Base-by-base conservation (phyloP, 441 rosid genomes). In the Isatis lusitanica region DNA sequence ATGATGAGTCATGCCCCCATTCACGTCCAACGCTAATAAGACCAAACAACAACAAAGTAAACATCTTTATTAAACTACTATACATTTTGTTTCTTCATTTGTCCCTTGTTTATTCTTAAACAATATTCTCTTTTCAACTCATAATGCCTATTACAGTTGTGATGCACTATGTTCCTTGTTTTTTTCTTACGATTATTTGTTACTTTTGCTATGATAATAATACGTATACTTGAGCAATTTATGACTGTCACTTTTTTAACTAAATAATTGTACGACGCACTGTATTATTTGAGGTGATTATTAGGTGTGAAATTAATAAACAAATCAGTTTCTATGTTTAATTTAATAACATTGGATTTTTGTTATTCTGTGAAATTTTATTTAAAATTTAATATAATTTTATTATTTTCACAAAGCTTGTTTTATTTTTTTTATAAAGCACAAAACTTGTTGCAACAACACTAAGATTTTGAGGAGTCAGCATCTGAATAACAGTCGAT, bases 1-100 rank as follows among this genome's bases (percentile, higher is more conserved):
- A 81, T 76, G 85, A 79, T 79, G 85, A 85, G 67, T 63, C 85
- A 80, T 63, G 78, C 80, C 3, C 61, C 79, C 55, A 75, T 79
- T 71, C 83, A 64, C 44, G 70, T 63, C 53, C 74, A 70, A 30
- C 71, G 75, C 33, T 61, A 53, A 39, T 9, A 21, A 33, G 11
- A 33, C 59, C 5, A 15, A 15, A 63, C n/a, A 40, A 16, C 12
- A 12, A 40, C 17, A 6, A 5, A 15, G 3, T 1, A 28, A 30
- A 7, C 3, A 26, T 3, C 28, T 26, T 26, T 0, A 36, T 28
- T 60, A 61, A 47, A 38, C 16, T 51, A 63, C 39, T 53, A 28
- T 64, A 44, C 63, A 9, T 48, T 36, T 13, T 17, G 9, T 30
- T 48, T 66, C 13, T 66, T 58, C 12, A 36, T 65, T 28, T 66